These are phyloP conservation scores for Fusarium sp. DNA, from an alignment of 2,329 filamentous ascomycete species.

Conservation along the genomic window DNA sequence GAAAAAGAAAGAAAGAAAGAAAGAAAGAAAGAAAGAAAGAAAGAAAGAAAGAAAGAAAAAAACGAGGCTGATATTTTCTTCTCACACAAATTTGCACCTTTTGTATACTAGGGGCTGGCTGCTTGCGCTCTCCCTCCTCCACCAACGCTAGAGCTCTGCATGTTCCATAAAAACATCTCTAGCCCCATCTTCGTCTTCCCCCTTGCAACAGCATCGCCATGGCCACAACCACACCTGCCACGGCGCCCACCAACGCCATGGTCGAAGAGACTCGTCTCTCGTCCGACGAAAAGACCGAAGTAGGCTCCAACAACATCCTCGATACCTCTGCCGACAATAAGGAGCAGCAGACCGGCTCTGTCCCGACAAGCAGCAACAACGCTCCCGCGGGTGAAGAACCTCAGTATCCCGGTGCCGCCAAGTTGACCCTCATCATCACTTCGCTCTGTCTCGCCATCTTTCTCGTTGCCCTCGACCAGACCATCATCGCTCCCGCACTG, in stretches of 20 bases:
- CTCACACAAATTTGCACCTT: slow-evolving; percentile 4
- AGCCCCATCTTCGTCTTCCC: background rate
- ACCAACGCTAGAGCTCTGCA: background rate
- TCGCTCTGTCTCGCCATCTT: slow-evolving; percentile 59
- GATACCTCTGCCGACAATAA: slow-evolving; percentile 29
- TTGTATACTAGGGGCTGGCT: slow-evolving; percentile 1
- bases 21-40: too few species aligned
- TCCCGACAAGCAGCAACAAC: slow-evolving; percentile 2
- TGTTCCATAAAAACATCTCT: slow-evolving; percentile 3
- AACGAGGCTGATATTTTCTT: background rate
- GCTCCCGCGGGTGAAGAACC: slow-evolving; percentile 8
- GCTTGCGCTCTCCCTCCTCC: background rate
- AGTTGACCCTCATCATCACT: slow-evolving; percentile 53
- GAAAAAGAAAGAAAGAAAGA: too few species aligned
- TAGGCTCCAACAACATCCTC: slow-evolving; percentile 40
- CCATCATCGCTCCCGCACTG: slow-evolving; percentile 62
- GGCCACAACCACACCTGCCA: slow-evolving; percentile 24
- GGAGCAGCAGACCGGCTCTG: slow-evolving; percentile 24
- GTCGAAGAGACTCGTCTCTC: slow-evolving; percentile 43
- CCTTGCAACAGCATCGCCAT: slow-evolving; percentile 3
- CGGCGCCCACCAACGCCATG: slow-evolving; percentile 28
- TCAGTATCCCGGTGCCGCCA: slow-evolving; percentile 53
- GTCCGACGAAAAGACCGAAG: slow-evolving; percentile 46
- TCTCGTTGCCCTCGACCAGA: slow-evolving; percentile 61
- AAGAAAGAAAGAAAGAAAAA: too few species aligned